Conservation (phyloP, 2,329 filamentous ascomycete genomes). For the Calonectria pseudoturangicola region DNA sequence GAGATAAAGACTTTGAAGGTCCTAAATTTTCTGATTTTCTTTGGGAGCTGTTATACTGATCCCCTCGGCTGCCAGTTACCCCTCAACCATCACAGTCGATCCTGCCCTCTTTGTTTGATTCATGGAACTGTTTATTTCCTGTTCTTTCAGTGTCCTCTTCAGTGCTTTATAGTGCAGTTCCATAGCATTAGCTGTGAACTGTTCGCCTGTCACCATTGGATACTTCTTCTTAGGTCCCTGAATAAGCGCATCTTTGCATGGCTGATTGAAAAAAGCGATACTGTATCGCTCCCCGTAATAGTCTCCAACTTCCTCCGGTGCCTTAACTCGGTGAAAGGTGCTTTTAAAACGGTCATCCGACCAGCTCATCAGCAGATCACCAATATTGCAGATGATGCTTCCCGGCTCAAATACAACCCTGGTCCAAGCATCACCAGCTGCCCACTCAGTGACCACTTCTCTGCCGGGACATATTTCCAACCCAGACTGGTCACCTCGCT, state of each 20-base stretch:
- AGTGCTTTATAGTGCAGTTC: not conserved
- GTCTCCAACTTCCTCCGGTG: not conserved
- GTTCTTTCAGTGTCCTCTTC: not conserved
- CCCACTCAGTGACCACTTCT: not conserved
- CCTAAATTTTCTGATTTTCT: no score
- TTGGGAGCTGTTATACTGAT: no score
- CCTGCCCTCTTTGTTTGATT: not conserved
- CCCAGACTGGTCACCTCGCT: not conserved
- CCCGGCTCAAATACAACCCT: conserved; percentile 7
- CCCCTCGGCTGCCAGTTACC: not conserved
- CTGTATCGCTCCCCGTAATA: conserved; percentile 11
- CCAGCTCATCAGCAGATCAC: conserved; percentile 15
- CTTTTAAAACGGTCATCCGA: conserved; percentile 13
- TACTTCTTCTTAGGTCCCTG: conserved; percentile 11
- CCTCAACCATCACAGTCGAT: not conserved
- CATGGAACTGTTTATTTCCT: not conserved
- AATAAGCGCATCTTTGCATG: conserved; percentile 10
- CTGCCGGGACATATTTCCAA: conserved; percentile 16
- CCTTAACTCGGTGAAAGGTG: conserved; percentile 9
- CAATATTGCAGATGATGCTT: conserved; percentile 15
- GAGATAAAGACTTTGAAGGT: no score
- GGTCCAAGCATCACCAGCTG: not conserved
- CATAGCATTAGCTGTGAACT: conserved; percentile 4
- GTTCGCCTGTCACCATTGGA: conserved; percentile 7
- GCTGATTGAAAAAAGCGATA: conserved; percentile 4